Percentiles rank a stretch among this genome's conserved stretches.
Conservation (phyloP, 73 alveolate genomes). For the Loxodes magnus region DNA sequence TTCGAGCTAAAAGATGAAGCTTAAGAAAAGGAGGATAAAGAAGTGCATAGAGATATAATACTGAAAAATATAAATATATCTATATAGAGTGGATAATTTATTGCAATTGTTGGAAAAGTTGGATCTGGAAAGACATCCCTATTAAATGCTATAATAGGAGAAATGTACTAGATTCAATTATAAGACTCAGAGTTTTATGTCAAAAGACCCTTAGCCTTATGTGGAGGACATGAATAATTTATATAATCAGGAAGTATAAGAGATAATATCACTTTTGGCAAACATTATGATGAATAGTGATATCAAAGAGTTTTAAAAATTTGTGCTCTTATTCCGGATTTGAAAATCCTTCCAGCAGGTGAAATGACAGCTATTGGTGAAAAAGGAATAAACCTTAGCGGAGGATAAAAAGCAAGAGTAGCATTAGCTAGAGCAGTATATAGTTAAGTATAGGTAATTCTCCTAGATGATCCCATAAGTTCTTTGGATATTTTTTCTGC, state of each 20-base stretch:
- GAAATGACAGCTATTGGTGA: conserved; percentile 39
- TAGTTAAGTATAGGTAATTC: conserved; percentile 17
- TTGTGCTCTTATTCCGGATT: conserved; percentile 31
- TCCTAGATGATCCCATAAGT: conserved; percentile 41
- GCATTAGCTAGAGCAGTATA: conserved; percentile 38
- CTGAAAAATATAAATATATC: conserved; percentile 42
- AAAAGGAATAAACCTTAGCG: conserved; percentile 36
- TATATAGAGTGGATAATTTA: conserved; percentile 49
- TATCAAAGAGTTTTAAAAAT: conserved; percentile 23
- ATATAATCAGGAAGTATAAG: conserved; percentile 43
- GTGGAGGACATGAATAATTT: conserved; percentile 72
- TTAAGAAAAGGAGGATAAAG: conserved; percentile 17
- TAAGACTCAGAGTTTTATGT: conserved; percentile 22
- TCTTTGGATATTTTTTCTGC: conserved; percentile 34
- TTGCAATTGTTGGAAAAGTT: conserved; percentile 71
- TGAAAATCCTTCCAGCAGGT: conserved; percentile 27
- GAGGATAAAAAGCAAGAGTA: conserved; percentile 49
- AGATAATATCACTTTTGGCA: conserved; percentile 44
- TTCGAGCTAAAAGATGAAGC: conserved; percentile 41
- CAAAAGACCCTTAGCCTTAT: too few relatives aligned
- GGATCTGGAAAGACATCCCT: conserved; percentile 86
- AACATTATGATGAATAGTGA: conserved; percentile 22
- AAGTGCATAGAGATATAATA: conserved; percentile 11
- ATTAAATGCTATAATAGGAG: conserved; percentile 43
- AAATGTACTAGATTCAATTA: conserved; percentile 14